Percentiles rank a stretch among this genome's conserved stretches.
These are phyloP conservation scores for Cyberlindnera meyerae DNA, from an alignment of 805 yeast species.

Conservation along the genomic window DNA sequence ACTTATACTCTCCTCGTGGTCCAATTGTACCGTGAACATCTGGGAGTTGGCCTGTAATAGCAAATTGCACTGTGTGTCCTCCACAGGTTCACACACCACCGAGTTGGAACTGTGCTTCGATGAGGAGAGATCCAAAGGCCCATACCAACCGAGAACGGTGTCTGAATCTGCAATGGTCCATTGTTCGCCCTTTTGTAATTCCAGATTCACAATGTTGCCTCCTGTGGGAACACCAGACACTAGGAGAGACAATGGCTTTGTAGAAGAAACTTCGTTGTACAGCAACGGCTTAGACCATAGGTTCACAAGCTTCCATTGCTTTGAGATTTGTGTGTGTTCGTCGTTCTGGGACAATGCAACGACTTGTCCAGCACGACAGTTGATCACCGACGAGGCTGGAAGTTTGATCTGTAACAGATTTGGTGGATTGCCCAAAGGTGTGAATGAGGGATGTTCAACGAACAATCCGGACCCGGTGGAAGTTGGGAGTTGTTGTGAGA, in stretches of 20 bases:
- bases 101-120: too few relatives aligned
- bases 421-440: constrained; percentile 26
- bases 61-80: constrained; percentile 19
- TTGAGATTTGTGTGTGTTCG: constrained; percentile 4
- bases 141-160: constrained; percentile 20
- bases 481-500: constrained; percentile 11
- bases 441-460: constrained; percentile 26
- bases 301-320: constrained; percentile 7
- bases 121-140: constrained; percentile 7
- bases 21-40: constrained; percentile 23
- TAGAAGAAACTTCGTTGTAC: constrained; percentile 16
- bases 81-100: background rate
- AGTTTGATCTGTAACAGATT: constrained; percentile 25
- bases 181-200: constrained; percentile 5
- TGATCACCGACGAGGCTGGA: constrained; percentile 22
- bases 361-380: constrained; percentile 18
- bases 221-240: constrained; percentile 6
- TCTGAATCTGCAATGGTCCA: constrained; percentile 17
- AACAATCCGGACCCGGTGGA: constrained; percentile 29
- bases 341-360: constrained; percentile 24
- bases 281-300: constrained; percentile 14
- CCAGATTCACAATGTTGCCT: constrained; percentile 15
- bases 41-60: constrained; percentile 30
- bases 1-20: constrained; percentile 20
- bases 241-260: constrained; percentile 16